Base-by-base conservation (phyloP, 305 asterid genomes). In the Lippia alba region DNA sequence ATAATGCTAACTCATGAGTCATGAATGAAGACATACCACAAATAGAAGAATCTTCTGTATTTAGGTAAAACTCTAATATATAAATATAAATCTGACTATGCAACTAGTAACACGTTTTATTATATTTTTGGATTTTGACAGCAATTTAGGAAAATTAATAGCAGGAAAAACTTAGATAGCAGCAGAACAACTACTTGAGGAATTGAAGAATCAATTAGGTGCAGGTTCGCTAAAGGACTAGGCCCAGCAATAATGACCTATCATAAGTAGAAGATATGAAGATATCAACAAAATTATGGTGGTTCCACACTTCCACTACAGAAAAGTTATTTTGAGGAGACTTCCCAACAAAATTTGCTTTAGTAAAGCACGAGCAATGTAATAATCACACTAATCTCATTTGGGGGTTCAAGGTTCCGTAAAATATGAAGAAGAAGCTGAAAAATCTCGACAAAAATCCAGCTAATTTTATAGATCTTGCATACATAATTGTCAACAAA, bases 271-370 rank as follows among this genome's bases (percentile, higher is more conserved):
- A 79, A 71, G 76, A 70, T 64, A 56, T 65, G 73, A 73, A 68
- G 74, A 60, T 24, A 24, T 72, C 72, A 77, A 61, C 90, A 81
- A 74, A 77, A 85, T 85, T 57, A 87, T 85, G 82, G 74, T 68
- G 53, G 70, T 60, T 59, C 79, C 89, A 76, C 71, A 48, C 67
- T 60, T 59, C 79, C 89, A 76, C 71, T 74, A 72, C 19, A 20
- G 61, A 68, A 71, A 82, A 77, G 81, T 77, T 65, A 64, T 63
- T 75, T 70, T 65, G 81, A 70, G 61, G 45, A 69, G 74, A 81
- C 74, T 66, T 57, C 75, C 78, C 68, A 79, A 79, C 74, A 73
- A 77, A 71, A 72, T 64, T 59, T 64, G 73, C 81, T 81, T 82
- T 84, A 57, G 34, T 32, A 63, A 81, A 77, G 81, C 84, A 81